Evolutionary conservation across 495 filamentous ascomycete genomes (phyloP), one percentile per base, ranked within the genome.

Genomic region (Usnea hakonensis): DNA sequence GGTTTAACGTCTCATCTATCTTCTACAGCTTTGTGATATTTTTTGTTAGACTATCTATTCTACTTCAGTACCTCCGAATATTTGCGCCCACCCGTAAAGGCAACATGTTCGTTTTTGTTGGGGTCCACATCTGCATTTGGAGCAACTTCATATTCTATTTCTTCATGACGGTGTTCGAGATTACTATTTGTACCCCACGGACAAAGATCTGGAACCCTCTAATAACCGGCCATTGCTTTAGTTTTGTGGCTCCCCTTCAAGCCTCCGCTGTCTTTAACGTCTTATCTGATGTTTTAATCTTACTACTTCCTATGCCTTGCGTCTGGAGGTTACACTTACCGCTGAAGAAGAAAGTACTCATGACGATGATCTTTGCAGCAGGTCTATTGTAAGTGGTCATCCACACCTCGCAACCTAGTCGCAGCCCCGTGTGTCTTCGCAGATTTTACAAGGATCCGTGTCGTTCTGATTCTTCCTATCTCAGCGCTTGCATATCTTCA

Each of bases 211-310:
- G 35, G 35, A 36, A 36, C 35, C 35, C 35, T 11, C 11, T 36
- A 11, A 36, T 36, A 11, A 36, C 35, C 11, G 72, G 72, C 2
- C 46, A 62, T 8, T 74, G 73, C 55, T 61, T 75, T 54, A 54
- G 73, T 56, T 60, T 64, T 28, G 63, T 64, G 7, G 58, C 57
- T 0, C 64, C 66, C 1, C 67, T 65, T 23, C 30, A 72, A n/a
- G 61, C 69, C 0, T 61, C 67, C 30, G 71, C 67, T 19, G 52
- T 64, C n/a, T 63, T 73, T 52, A 74, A 73, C 44, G 28, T 73
- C 9, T 55, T 71, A 28, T 64, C 71, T 11, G 72, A 74, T 60
- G 8, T 74, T 13, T 62, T 63, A 19, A 73, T 74, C 33, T 61
- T 75, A 26, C 23, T 70, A 17, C 56, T 66, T 10, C 72, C 72